phyloP scores from a whole-genome alignment of 495 filamentous ascomycete species.

The Talaromyces liani region DNA sequence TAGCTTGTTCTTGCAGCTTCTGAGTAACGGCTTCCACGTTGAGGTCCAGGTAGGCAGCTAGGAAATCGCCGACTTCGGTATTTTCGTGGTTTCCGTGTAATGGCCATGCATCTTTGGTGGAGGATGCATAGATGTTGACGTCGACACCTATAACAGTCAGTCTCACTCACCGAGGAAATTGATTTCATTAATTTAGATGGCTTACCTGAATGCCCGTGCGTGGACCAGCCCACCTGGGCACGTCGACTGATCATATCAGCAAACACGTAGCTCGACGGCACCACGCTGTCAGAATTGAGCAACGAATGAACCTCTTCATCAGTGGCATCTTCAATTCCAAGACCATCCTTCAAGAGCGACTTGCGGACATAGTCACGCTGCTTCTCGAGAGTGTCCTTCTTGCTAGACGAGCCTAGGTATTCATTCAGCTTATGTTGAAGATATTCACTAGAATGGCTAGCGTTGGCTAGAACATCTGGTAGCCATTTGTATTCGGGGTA shows the following conservation, averaged over 20 bases:
- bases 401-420: conserved; percentile 36
- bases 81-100: conserved; percentile 89
- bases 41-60: conserved; percentile 70
- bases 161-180: background rate
- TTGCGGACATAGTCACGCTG: conserved; percentile 48
- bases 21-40: conserved; percentile 69
- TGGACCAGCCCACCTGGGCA: conserved; percentile 87
- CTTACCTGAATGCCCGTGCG: conserved; percentile 73
- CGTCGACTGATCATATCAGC: conserved; percentile 78
- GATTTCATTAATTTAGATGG: too few relatives aligned
- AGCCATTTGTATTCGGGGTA: conserved; percentile 86
- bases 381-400: conserved; percentile 15
- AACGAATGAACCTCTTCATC: conserved; percentile 64
- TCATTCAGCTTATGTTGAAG: conserved; percentile 50
- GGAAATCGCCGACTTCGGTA: conserved; percentile 78
- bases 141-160: conserved; percentile 51
- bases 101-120: conserved; percentile 33
- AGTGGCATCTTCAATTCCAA: conserved; percentile 70
- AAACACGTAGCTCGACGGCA: conserved; percentile 51
- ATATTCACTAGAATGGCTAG: conserved; percentile 68
- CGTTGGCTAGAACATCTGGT: conserved; percentile 72
- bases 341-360: conserved; percentile 51
- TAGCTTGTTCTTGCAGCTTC: conserved; percentile 54
- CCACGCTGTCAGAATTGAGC: conserved; percentile 39
- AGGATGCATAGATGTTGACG: conserved; percentile 82